Percentiles rank a stretch among this genome's conserved stretches.
These are phyloP conservation scores for peach (Prunus persica) DNA, from an alignment of 306 rosid genomes.

Conservation along the genomic window Prunus_persica_NCBIv2 NC_034015.1:17987001-17987500, in stretches of 20 bases:
- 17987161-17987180: constrained; percentile 26
- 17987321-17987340: constrained; percentile 71
- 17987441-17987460: constrained; percentile 45
- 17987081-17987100: constrained; percentile 22
- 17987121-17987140: constrained; percentile 32
- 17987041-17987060: constrained; percentile 27
- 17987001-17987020: constrained; percentile 87
- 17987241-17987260: constrained; percentile 33
- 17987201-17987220: constrained; percentile 16
- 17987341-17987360: constrained; percentile 78
- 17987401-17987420: neutral
- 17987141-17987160: constrained; percentile 34
- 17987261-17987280: constrained; percentile 42
- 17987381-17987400: constrained; percentile 26
- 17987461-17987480: constrained; percentile 61
- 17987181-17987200: constrained; percentile 28
- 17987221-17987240: constrained; percentile 25
- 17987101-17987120: constrained; percentile 17
- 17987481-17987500: constrained; percentile 68
- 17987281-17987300: constrained; percentile 62
- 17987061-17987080: constrained; percentile 29
- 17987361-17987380: constrained; percentile 66
- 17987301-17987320: constrained; percentile 72
- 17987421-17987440: neutral
- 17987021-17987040: constrained; percentile 81